These are phyloP conservation scores for Metarhizium guizhouense DNA, from an alignment of 2,329 filamentous ascomycete genomes.

Conservation along the genomic window DNA sequence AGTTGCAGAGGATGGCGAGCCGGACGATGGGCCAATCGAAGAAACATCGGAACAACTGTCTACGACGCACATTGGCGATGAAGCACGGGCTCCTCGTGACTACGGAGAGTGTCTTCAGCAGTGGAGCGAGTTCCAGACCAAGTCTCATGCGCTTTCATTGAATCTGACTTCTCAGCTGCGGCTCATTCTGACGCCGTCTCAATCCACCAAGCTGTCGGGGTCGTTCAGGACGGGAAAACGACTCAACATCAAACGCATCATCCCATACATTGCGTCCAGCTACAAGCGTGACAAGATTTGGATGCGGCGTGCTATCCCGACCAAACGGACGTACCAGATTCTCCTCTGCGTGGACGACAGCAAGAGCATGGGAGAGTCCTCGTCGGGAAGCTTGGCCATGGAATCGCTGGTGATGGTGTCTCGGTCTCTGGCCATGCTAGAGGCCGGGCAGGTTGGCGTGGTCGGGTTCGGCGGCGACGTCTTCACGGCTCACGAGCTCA, in stretches of 20 bases:
- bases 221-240: constrained; percentile 96
- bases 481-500: constrained; percentile 78
- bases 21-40: constrained; percentile 40
- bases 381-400: constrained; percentile 72
- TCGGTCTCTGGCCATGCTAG: constrained; percentile 80
- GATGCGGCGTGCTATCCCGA: constrained; percentile 89
- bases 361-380: constrained; percentile 80
- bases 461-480: constrained; percentile 81
- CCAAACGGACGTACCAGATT: constrained; percentile 93
- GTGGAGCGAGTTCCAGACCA: constrained; percentile 77
- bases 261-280: constrained; percentile 94
- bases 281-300: constrained; percentile 99
- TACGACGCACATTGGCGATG: constrained; percentile 58
- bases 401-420: constrained; percentile 91
- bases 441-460: constrained; percentile 87
- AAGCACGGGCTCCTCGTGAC: constrained; percentile 34
- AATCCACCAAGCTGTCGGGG: constrained; percentile 91
- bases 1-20: constrained; percentile 39
- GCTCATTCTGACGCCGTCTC: constrained; percentile 87
- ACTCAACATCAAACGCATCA: constrained; percentile 98
- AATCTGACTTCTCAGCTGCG: constrained; percentile 90
- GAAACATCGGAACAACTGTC: constrained; percentile 56
- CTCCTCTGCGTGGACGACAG: constrained; percentile 95
- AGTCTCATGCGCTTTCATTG: constrained; percentile 78
- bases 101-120: constrained; percentile 55